A percentile compares a stretch with the other conserved stretches of the same genome.
Evolutionary conservation across 768 basidiomycete genomes (phyloP).

Genomic region (Boletus rufocinnamomeus): DNA sequence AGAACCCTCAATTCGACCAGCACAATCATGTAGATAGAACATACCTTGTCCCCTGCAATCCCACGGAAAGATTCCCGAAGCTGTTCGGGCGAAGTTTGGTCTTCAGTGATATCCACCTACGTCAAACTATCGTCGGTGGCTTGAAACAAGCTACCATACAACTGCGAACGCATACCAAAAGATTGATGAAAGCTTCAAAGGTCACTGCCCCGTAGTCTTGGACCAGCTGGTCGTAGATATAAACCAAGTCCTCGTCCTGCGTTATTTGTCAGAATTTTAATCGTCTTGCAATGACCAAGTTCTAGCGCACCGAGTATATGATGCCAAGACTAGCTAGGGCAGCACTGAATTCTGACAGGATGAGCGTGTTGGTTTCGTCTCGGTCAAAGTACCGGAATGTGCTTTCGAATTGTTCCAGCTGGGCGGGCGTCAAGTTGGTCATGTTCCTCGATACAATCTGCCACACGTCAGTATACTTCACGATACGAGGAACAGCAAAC

Average conservation of each 20-base stretch:
- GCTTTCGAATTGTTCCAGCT: constrained; percentile 94
- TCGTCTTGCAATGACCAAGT: not conserved
- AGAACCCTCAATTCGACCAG: constrained; percentile 2
- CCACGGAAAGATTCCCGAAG: constrained; percentile 92
- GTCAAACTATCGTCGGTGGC: constrained; percentile 5
- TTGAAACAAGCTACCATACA: not conserved
- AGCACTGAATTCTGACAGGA: constrained; percentile 83
- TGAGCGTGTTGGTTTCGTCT: constrained; percentile 88
- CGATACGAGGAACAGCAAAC: not conserved
- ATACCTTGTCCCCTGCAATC: constrained; percentile 86
- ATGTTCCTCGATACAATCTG: constrained; percentile 93
- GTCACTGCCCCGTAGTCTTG: constrained; percentile 85
- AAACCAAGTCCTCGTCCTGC: constrained; percentile 85
- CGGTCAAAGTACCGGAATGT: constrained; percentile 98
- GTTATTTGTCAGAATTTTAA: not conserved
- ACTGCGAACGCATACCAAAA: constrained; percentile 59
- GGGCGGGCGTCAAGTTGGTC: constrained; percentile 93
- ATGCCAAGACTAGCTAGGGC: constrained; percentile 94
- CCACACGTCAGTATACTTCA: constrained; percentile 13
- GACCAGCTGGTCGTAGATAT: constrained; percentile 77
- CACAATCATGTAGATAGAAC: constrained; percentile 12
- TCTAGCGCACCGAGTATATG: constrained; percentile 70
- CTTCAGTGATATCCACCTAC: constrained; percentile 94
- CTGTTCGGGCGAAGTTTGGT: constrained; percentile 91
- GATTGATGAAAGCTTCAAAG: constrained; percentile 92